Evolutionary conservation across 176 grass and related monocot species (phyloP).

Genomic region (Lolium rigidum): DNA sequence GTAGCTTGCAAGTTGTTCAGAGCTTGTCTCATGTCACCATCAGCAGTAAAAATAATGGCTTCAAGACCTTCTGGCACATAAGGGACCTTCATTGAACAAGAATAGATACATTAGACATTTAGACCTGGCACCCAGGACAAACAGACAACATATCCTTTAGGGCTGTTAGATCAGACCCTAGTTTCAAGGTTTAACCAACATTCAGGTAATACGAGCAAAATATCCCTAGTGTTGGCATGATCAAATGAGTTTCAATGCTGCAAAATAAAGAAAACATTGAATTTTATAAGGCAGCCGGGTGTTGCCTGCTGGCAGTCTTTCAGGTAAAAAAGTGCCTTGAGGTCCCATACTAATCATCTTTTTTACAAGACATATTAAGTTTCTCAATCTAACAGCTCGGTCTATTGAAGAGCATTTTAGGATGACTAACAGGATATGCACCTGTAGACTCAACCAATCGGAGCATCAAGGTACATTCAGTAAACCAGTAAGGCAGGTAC

Average conservation of each 20-base stretch:
- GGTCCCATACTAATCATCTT: background rate
- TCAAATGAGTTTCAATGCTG: conserved; percentile 12
- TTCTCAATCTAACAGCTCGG: background rate
- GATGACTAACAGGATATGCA: background rate
- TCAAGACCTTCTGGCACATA: conserved; percentile 92
- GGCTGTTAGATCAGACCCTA: background rate
- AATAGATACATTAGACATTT: conserved; percentile 24
- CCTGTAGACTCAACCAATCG: background rate
- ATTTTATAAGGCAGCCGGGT: background rate
- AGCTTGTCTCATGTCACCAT: conserved; percentile 98
- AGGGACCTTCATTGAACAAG: conserved; percentile 67
- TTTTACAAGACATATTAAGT: background rate
- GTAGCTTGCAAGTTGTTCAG: conserved; percentile 98
- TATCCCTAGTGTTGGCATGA: background rate
- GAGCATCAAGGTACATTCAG: conserved; percentile 5
- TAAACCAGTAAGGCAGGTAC: background rate
- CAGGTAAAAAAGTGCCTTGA: background rate
- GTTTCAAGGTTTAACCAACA: background rate
- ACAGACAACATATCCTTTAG: background rate
- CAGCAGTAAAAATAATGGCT: conserved; percentile 98
- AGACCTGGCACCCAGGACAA: background rate
- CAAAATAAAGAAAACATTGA: background rate
- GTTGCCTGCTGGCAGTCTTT: conserved; percentile 1
- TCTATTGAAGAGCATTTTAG: conserved; percentile 10
- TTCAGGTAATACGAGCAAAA: background rate